These are phyloP conservation scores for Mucor irregularis DNA, from an alignment of 371 early-diverging fungal genomes.

Conservation along the genomic window DNA sequence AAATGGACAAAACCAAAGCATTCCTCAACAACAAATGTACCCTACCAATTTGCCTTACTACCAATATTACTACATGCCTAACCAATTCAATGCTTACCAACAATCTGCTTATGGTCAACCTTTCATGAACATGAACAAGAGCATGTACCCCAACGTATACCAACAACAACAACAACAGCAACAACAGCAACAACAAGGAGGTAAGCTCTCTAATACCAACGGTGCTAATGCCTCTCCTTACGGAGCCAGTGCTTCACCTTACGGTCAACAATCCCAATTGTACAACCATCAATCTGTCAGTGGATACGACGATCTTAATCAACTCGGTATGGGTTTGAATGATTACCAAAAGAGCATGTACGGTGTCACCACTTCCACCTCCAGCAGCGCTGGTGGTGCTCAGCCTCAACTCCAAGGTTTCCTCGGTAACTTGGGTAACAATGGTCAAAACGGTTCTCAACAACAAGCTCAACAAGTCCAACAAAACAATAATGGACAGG, in stretches of 20 bases:
- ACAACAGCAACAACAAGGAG: constrained; percentile 4
- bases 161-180: constrained; percentile 30
- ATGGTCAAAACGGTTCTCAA: not conserved
- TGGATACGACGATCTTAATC: constrained; percentile 50
- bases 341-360: constrained; percentile 51
- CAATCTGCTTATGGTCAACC: constrained; percentile 81
- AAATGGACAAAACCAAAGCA: constrained; percentile 18
- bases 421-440: not conserved
- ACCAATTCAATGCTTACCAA: constrained; percentile 73
- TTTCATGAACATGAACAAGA: constrained; percentile 82
- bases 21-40: constrained; percentile 41
- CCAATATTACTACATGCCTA: constrained; percentile 75
- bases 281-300: constrained; percentile 33
- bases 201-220: constrained; percentile 25
- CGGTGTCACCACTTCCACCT: constrained; percentile 20
- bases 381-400: not conserved
- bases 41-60: constrained; percentile 59
- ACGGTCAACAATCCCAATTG: constrained; percentile 48
- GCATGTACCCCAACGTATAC: constrained; percentile 78
- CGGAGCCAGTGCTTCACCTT: constrained; percentile 23
- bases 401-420: not conserved
- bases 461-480: constrained; percentile 11
- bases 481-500: not conserved
- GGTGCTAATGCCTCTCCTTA: constrained; percentile 30
- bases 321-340: constrained; percentile 31